Percentiles rank a stretch among this genome's conserved stretches.
phyloP scores from a whole-genome alignment of 2,329 filamentous ascomycete species.

The Ophiocordyceps robertsii region DNA sequence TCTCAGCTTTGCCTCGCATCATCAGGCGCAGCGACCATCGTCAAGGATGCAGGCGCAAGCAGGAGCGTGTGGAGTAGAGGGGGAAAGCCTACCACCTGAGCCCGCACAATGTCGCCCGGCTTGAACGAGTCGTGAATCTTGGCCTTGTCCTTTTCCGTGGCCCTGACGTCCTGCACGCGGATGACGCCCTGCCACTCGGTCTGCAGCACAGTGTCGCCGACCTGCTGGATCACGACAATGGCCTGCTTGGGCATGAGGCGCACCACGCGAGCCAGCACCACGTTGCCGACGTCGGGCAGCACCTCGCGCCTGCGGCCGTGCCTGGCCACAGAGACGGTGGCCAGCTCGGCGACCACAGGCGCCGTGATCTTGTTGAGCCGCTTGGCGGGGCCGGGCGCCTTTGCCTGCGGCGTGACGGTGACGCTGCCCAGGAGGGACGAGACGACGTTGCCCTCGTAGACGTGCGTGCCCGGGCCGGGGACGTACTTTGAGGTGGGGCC shows the following conservation, averaged over 20 bases:
- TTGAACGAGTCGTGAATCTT: constrained; percentile 84
- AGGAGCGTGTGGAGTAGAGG: not conserved
- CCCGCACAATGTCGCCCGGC: constrained; percentile 83
- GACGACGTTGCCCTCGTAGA: constrained; percentile 61
- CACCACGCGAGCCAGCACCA: constrained; percentile 74
- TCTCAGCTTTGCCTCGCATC: not conserved
- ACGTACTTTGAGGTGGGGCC: constrained; percentile 53
- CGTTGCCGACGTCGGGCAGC: constrained; percentile 67
- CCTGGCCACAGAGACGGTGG: constrained; percentile 42
- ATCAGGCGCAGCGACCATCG: not conserved
- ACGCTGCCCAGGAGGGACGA: constrained; percentile 72
- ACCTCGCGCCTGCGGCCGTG: constrained; percentile 48
- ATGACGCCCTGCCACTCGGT: constrained; percentile 80
- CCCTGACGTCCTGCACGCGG: constrained; percentile 78
- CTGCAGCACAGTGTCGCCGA: constrained; percentile 57
- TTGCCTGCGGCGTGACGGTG: constrained; percentile 34
- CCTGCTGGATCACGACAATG: constrained; percentile 72
- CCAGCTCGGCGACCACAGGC: constrained; percentile 26
- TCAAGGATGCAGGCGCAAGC: too few relatives aligned
- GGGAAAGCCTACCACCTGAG: constrained; percentile 52
- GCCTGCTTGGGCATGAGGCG: constrained; percentile 78
- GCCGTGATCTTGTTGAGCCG: constrained; percentile 44
- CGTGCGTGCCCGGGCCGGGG: constrained; percentile 73
- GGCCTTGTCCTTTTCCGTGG: constrained; percentile 91
- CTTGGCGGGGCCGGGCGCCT: constrained; percentile 37